Percentiles rank a stretch among this genome's conserved stretches.
Conservation (phyloP, 2,329 filamentous ascomycete species). For the Neophaeococcomyces aloes region DNA sequence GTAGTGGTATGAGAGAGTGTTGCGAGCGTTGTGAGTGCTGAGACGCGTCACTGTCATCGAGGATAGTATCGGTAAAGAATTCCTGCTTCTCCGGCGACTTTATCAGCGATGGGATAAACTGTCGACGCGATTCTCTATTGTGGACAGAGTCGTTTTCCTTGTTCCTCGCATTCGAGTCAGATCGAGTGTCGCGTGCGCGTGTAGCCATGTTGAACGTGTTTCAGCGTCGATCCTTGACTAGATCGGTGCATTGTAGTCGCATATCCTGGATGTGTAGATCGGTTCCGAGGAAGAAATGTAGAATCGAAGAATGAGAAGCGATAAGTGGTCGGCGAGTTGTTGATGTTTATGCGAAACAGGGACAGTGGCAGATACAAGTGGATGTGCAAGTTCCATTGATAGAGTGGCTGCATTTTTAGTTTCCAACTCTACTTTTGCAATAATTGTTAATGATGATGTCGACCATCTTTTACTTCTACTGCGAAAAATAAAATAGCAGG, state of each 20-base stretch:
- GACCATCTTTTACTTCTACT: neutral
- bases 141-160: conserved; percentile 1
- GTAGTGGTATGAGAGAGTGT: conserved; percentile 9
- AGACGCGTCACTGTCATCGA: conserved; percentile 16
- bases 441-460: neutral
- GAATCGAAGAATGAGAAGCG: neutral
- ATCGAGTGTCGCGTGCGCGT: conserved; percentile 2
- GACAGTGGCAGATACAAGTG: conserved; percentile 1
- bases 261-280: neutral
- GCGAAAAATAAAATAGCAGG: neutral
- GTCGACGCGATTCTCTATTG: neutral
- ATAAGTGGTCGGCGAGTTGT: neutral
- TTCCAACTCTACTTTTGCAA: neutral
- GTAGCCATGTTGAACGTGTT: conserved; percentile 2
- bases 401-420: neutral
- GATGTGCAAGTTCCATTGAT: neutral
- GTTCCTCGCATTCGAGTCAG: neutral
- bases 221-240: neutral
- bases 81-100: conserved; percentile 11
- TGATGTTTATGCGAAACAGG: neutral
- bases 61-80: conserved; percentile 23
- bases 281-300: neutral
- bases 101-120: conserved; percentile 4
- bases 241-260: conserved; percentile 7
- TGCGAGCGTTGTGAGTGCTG: conserved; percentile 18